These are phyloP conservation scores for Anaeromyces robustus DNA, from an alignment of 192 early-diverging fungal species.

Conservation along the genomic window DNA sequence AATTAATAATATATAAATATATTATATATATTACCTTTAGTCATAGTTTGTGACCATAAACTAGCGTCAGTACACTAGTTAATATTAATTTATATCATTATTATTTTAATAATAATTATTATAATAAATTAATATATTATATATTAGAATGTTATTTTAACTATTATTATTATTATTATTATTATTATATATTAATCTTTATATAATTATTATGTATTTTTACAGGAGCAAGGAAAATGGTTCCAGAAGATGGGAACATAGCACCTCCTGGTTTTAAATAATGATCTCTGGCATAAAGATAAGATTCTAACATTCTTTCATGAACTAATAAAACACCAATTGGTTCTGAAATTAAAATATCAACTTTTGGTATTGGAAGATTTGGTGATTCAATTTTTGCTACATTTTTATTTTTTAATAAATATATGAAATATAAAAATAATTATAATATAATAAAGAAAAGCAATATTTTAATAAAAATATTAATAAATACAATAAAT, in stretches of 20 bases:
- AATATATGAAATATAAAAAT: no score
- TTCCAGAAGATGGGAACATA: conserved; percentile 78
- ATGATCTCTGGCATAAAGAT: conserved; percentile 68
- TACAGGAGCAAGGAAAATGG: conserved; percentile 73
- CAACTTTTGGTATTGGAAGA: conserved; percentile 60
- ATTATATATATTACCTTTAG: conserved; percentile 56
- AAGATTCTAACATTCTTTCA: conserved; percentile 90
- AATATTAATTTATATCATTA: neutral
- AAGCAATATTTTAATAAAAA: no score
- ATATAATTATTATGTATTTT: conserved; percentile 14
- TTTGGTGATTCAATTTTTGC: conserved; percentile 77
- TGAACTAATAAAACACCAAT: conserved; percentile 95
- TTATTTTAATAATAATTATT: neutral
- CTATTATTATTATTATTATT: neutral
- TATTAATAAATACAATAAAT: no score
- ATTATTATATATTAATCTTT: neutral
- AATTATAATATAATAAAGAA: no score
- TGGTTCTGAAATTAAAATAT: conserved; percentile 91
- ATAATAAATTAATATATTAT: neutral
- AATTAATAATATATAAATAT: neutral
- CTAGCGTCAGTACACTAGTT: conserved; percentile 28
- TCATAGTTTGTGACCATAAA: conserved; percentile 88
- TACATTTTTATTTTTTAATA: conserved; percentile 4
- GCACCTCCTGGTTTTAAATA: conserved; percentile 87
- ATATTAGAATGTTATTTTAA: no score